A percentile compares a stretch with the other conserved stretches of the same genome.
Evolutionary conservation across 1,284 basidiomycete genomes (phyloP).

Genomic region (Puccinia novopanici): DNA sequence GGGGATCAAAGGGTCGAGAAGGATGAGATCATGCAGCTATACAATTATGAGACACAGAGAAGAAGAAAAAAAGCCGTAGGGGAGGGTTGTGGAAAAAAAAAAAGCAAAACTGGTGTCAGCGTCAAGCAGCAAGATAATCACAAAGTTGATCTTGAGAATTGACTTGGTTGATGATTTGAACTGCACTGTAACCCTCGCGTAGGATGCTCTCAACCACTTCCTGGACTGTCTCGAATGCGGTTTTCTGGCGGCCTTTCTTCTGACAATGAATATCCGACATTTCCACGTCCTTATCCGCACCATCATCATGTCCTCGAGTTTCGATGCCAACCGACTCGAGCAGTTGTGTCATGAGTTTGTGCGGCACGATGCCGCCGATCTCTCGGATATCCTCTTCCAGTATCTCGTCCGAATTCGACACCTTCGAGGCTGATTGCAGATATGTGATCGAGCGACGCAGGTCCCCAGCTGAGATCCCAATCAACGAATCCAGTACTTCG

Average conservation of each 20-base stretch:
- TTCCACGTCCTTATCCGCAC: slow-evolving; percentile 64
- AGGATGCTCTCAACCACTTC: slow-evolving; percentile 74
- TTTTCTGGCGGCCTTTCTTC: slow-evolving; percentile 56
- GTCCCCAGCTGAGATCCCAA: slow-evolving; percentile 83
- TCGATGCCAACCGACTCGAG: slow-evolving; percentile 77
- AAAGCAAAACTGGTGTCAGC: not conserved
- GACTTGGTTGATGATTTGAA: slow-evolving; percentile 86
- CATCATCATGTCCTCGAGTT: slow-evolving; percentile 56
- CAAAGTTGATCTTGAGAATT: not conserved
- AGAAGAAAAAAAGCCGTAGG: not conserved
- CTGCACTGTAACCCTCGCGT: slow-evolving; percentile 86
- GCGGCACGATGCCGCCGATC: slow-evolving; percentile 92
- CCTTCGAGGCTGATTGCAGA: slow-evolving; percentile 88
- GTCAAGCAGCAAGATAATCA: not conserved
- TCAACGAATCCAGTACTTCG: slow-evolving; percentile 70
- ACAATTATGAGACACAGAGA: slow-evolving; percentile 41
- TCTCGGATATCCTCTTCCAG: slow-evolving; percentile 77
- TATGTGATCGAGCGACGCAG: slow-evolving; percentile 98
- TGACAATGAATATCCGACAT: slow-evolving; percentile 60
- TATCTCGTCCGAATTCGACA: slow-evolving; percentile 69
- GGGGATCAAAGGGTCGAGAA: slow-evolving; percentile 76
- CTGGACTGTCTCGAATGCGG: slow-evolving; percentile 72
- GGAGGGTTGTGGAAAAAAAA: not conserved
- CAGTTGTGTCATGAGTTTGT: slow-evolving; percentile 71
- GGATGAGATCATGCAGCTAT: slow-evolving; percentile 84